Evolutionary conservation across 164 flowering plant genomes (phyloP), one percentile per base, ranked within the genome.

Genomic region (Vitis rotundifolia): DNA sequence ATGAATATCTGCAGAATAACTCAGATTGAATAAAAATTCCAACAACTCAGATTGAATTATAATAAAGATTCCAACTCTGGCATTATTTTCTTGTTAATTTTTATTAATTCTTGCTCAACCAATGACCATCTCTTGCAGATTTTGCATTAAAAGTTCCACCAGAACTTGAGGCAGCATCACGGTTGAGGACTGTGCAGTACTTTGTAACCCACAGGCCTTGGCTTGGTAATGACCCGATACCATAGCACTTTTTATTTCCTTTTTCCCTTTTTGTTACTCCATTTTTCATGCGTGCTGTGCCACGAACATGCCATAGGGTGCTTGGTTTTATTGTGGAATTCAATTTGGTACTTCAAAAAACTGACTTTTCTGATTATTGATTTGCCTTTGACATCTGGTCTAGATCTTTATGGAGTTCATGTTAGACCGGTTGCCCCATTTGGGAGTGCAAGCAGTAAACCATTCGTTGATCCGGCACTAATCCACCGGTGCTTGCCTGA

Each of bases 341-440:
- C 44, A 37, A 37, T 37, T 37, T 37, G 7, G 44, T 37, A 37
- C 44, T 6, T 37, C 44, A 37, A 37, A 22, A 37, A 37, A 37
- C 44, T 37, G 7, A 22, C 26, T 22, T 22, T 22, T 37, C 44
- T 37, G 5, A 37, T 37, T 37, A 37, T 37, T 37, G 3, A 6
- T 6, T 22, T 22, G 7, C 44, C 44, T 37, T 37, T 37, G 44
- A 6, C 7, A 6, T 64, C 4, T 49, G 64, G 61, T 77, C 10
- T 81, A 93, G 98, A 91, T 89, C 94, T 94, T 75, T 94, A 94
- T 80, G 97, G 97, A 47, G 73, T 87, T 63, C 74, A 86, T 71
- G 81, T 94, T 16, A 86, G 82, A 64, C 95, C 98, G 12, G 89
- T 88, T 62, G 85, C 90, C 49, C 89, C 92, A 53, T 80, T 79